These are phyloP conservation scores for Theobroma grandiflorum DNA, from an alignment of 441 rosid genomes.

Conservation along the genomic window DNA sequence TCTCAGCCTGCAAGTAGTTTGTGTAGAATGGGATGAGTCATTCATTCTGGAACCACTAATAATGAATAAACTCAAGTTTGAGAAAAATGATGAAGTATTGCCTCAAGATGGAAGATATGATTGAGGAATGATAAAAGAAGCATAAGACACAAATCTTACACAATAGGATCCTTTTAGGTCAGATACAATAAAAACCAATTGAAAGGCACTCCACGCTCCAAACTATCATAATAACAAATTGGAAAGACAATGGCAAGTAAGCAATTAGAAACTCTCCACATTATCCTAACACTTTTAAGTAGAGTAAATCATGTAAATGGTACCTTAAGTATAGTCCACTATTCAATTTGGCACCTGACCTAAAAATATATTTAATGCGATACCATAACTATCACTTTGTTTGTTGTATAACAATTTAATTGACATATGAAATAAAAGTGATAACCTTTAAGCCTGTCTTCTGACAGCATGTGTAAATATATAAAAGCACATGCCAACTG, in stretches of 20 bases:
- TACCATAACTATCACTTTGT: background rate
- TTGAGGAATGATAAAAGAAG: background rate
- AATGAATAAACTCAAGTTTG: background rate
- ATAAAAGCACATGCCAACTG: background rate
- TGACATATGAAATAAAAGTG: background rate
- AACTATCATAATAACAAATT: background rate
- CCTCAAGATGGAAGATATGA: background rate
- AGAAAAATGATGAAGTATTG: background rate
- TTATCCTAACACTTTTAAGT: background rate
- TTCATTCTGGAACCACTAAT: background rate
- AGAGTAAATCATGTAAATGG: background rate
- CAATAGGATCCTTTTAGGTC: background rate
- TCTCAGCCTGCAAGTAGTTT: slow-evolving; percentile 77
- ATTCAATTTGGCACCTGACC: background rate
- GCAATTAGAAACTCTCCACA: background rate
- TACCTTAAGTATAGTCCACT: background rate
- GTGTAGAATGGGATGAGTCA: background rate
- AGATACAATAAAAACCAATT: background rate
- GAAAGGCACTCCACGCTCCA: background rate
- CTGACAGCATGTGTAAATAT: background rate
- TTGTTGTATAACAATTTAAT: background rate
- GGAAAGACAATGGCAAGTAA: background rate
- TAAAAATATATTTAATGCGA: background rate
- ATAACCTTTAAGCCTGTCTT: background rate
- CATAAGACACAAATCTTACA: background rate